Base-by-base conservation (phyloP, 805 yeast genomes). In the Candida sanyiensis region DNA sequence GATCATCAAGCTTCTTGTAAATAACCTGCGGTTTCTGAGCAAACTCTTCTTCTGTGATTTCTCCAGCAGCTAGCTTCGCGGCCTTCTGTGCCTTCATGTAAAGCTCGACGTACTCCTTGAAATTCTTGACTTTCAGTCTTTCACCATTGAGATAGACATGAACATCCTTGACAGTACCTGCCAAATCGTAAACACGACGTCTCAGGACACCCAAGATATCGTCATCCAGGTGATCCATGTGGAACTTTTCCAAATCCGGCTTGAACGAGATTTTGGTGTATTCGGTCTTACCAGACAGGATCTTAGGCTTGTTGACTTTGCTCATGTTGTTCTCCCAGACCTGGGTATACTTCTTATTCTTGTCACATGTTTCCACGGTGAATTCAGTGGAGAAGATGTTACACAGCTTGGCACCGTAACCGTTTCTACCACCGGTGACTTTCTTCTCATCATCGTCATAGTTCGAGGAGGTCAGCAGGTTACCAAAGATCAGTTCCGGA, bases 401-500 rank as follows among this genome's bases (percentile, higher is more conserved):
- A 75, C 98, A 93, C 40, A 93, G 67, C 59, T 93, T 93, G 35
- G 98, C 98, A 63, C 98, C 98, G 58, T 80, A 93, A 47, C 98
- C 98, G 59, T 93, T 93, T 69, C 98, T 79, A 62, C 98, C 98
- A 67, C 98, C 98, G 2, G 95, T 86, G 24, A 93, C 97, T 61
- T 93, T 93, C 63, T 86, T 85, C 56, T 93, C 85, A 47, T 90
- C 77, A 59, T 93, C 98, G 59, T 93, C 96, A 60, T 93, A 93
- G 63, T 93, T 93, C 20, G 96, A 85, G 2, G 97, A 89, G 0
- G 98, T 93, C 48, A 93, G 73, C 44, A 93, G 72, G 56, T 93
- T 87, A 39, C 98, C 98, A 62, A 93, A 93, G 52, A 93, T 93
- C 64, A 93, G 73, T 63, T 93, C 96, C 1, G 98, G 98, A 47